phyloP scores from a whole-genome alignment of 768 basidiomycete species.

The Panellus pusillus region DNA sequence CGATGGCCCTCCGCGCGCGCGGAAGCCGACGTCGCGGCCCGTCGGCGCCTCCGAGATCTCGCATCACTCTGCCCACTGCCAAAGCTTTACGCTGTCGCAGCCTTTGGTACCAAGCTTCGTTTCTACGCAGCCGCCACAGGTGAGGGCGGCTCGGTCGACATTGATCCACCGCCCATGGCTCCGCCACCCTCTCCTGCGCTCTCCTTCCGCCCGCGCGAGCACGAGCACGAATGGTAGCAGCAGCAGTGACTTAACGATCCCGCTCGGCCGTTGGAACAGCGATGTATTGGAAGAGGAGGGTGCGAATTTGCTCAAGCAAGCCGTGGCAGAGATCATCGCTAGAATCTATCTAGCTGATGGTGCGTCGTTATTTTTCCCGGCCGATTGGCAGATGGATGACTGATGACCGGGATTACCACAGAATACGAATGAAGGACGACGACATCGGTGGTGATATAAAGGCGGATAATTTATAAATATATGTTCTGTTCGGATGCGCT shows the following conservation, averaged over 20 bases:
- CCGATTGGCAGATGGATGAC: too few relatives aligned
- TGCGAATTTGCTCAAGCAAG: conserved; percentile 27
- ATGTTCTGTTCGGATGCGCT: too few relatives aligned
- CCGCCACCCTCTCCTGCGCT: conserved; percentile 1
- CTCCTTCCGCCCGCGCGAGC: too few relatives aligned
- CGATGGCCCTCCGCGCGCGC: conserved; percentile 25
- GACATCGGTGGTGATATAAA: too few relatives aligned
- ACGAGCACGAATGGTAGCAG: too few relatives aligned
- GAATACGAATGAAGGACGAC: too few relatives aligned
- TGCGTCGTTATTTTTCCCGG: neutral
- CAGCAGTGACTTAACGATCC: conserved; percentile 20
- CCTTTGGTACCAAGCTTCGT: conserved; percentile 32
- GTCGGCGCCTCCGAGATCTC: conserved; percentile 29
- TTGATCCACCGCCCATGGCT: conserved; percentile 2
- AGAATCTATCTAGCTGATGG: conserved; percentile 5
- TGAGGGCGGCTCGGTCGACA: conserved; percentile 18
- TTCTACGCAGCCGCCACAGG: conserved; percentile 27
- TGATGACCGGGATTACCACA: too few relatives aligned
- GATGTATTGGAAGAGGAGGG: conserved; percentile 36
- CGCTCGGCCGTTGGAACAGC: conserved; percentile 34
- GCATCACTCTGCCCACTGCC: conserved; percentile 24
- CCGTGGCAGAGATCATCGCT: conserved; percentile 28
- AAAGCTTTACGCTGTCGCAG: conserved; percentile 31
- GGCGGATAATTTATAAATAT: too few relatives aligned
- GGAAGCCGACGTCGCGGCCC: conserved; percentile 28